These are phyloP conservation scores for Vigna radiata DNA, from an alignment of 306 rosid species.

Conservation along the genomic window DNA sequence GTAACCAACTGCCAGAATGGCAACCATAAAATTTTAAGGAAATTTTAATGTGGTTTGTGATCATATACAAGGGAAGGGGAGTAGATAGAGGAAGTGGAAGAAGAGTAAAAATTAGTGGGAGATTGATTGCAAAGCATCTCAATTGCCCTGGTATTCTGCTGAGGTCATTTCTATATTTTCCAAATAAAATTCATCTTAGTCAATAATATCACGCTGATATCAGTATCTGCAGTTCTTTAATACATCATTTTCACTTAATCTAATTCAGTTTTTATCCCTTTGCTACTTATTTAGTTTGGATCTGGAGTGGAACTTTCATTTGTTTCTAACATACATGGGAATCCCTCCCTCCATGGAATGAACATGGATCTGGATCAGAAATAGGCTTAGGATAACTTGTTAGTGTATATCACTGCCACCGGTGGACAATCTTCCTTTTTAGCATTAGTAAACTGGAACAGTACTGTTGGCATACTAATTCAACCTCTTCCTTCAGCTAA, in stretches of 20 bases:
- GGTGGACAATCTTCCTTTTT: not conserved
- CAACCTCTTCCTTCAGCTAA: not conserved
- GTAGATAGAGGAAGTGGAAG: not conserved
- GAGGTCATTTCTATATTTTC: not conserved
- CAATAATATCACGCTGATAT: not conserved
- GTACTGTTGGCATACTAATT: conserved; percentile 9
- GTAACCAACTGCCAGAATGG: not conserved
- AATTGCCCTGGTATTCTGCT: not conserved
- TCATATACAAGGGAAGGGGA: not conserved
- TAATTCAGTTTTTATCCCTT: not conserved
- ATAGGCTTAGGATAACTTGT: not conserved
- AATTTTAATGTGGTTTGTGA: not conserved
- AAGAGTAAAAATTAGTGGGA: not conserved
- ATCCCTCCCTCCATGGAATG: not conserved
- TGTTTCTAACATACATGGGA: not conserved
- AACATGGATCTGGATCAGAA: not conserved
- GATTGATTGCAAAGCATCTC: not conserved
- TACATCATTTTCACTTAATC: not conserved
- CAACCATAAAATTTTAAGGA: not conserved
- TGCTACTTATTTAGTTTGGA: not conserved
- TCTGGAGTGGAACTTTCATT: not conserved
- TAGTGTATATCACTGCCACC: not conserved
- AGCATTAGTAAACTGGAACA: conserved; percentile 1
- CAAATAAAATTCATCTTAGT: not conserved
- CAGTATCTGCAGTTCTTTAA: not conserved